Evolutionary conservation across 1,284 basidiomycete genomes (phyloP), one percentile per base, ranked within the genome.

Genomic region (Leccinum variabile): DNA sequence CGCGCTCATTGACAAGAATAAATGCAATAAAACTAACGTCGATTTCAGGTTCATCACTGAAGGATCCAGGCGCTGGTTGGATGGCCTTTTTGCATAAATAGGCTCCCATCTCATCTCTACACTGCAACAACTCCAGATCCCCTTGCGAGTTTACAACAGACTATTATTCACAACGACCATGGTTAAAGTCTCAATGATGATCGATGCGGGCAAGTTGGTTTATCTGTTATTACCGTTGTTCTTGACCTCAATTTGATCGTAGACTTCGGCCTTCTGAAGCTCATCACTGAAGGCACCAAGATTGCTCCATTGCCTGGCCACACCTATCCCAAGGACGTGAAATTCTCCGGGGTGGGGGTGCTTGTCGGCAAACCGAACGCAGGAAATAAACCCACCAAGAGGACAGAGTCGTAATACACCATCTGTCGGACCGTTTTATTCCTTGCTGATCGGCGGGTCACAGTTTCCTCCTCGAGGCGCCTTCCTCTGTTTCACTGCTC

Each of bases 141-240:
- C 6, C 7, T 49, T 22, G 18, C 22, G 9, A 49, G 22, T 49
- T 49, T 14, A 49, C 46, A 49, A 49, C 18, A 49, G 13, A 25
- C 46, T 14, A 22, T 33, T 33, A 33, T 22, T 25, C 22, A 25
- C 46, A 22, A 49, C 6, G 11, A 46, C 44, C 18, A 46, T 22
- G 44, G 1, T 10, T 3, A 0, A 0, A 46, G 10, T 1, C 5
- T 5, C 11, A 13, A 11, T 46, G 11, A 10, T 7, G 5, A 46
- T 46, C 6, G 1, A 18, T 13, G 10, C 44, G 1, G 13, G 46
- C 7, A 49, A 49, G 46, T 49, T 22, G 7, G 4, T 13, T 46
- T 25, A 33, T 49, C 18, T 49, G 46, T 49, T 4, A 14, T 49
- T 4, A 22, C 4, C 6, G 10, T 22, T 18, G 13, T 49, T 49